Base-by-base conservation (phyloP, 2,329 filamentous ascomycete species). In the Coniochaeta hoffmannii region DNA sequence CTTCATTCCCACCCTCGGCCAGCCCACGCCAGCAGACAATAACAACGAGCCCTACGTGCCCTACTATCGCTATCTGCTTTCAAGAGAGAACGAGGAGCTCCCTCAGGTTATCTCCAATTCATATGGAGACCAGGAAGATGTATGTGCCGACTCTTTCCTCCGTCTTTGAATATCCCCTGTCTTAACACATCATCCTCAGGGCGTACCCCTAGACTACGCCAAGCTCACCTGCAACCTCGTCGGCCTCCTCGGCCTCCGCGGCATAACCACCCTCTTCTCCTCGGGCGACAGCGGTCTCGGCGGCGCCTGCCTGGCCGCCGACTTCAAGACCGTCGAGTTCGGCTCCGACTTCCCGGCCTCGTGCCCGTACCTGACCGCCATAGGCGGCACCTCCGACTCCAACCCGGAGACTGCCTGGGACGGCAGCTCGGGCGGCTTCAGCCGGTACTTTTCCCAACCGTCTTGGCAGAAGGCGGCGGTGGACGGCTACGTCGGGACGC, bases 31-130 rank as follows among this genome's bases (percentile, higher is more conserved):
- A 0, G 61, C 62, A 4, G 59, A 72, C 62, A 77, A 83, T 58
- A 71, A 71, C 10, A 85, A 88, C 61, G 86, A 89, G 70, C 85
- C 85, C 0, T 90, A 85, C 65, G 73, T 89, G 3, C 79, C 79
- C 15, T 84, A 86, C 66, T 75, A 86, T 6, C 75, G 79, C 56
- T 80, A 85, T 65, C 73, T 89, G 10, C 71, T 87, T 3, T 66
- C 71, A 19, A 74, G 85, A 19, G 67, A 74, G 1, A 76, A 82
- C 57, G 66, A 73, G 3, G 66, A 80, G 17, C 72, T 89, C 0
- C 86, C 87, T 0, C 76, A 80, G 3, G 80, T 88, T 17, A 75
- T 90, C 41, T 80, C 78, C 38, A 86, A 84, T n/a, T 89, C 85
- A 0, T 90, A 89, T 64, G 85, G 84, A 26, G 85, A 88, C 61